Evolutionary conservation across 2,329 filamentous ascomycete species (phyloP), one percentile per base, ranked within the genome.

Genomic region (Ascochyta viciae-villosae): DNA sequence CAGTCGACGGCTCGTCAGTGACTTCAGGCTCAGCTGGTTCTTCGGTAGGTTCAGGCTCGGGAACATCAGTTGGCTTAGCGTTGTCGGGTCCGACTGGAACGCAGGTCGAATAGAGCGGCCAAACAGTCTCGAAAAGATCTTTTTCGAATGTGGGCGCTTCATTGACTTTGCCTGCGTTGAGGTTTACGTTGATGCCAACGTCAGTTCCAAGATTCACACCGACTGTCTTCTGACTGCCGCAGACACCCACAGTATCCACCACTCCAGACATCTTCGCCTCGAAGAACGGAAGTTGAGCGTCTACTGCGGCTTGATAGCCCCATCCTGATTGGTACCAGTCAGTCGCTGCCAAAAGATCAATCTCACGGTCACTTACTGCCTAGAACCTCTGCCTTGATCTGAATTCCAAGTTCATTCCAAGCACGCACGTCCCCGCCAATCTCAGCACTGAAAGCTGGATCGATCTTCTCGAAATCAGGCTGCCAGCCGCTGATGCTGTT

Each of bases 101-200:
- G 39, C 65, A 67, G 9, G 61, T 67, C 9, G 52, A 57, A 47
- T 56, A 66, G 10, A 67, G 61, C 1, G 62, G 62, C 64, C 64
- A 67, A 2, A 16, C 9, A 8, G 62, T 67, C n/a, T 63, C 48
- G 33, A 57, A 67, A 1, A 67, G 31, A 31, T 63, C 61, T n/a
- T 64, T 64, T 38, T 55, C 41, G 22, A 62, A 61, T 6, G 51
- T 26, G 9, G 65, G 61, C 4, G 58, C 57, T 37, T 62, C 42
- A 39, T 67, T 60, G 42, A 63, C 54, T 12, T 63, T 40, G 7
- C 65, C 65, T 22, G 63, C 61, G 44, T 67, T 61, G 41, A 67
- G 57, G 33, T 64, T 62, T 8, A 67, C 58, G 35, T 67, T 61
- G 49, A 67, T 66, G 29, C 65, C 65, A 31, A 67, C 63, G 31